phyloP scores from a whole-genome alignment of 306 rosid genomes.

The Sindora glabra region DNA sequence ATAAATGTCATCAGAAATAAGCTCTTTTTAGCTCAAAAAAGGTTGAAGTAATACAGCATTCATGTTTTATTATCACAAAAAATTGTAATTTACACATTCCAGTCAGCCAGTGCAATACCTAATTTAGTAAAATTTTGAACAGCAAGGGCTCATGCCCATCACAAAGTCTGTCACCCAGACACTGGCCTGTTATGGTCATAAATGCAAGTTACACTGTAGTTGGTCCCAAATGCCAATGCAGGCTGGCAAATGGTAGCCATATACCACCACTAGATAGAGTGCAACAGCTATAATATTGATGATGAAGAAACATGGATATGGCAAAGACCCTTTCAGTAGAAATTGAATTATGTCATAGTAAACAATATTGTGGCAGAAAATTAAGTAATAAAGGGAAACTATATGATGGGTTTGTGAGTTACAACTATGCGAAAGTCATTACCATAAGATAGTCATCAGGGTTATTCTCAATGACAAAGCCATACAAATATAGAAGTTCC shows the following conservation, averaged over 20 bases:
- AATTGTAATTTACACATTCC: background rate
- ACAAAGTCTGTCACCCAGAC: no score
- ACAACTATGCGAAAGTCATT: slow-evolving; percentile 22
- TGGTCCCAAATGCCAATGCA: no score
- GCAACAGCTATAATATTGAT: no score
- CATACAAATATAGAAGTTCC: slow-evolving; percentile 93
- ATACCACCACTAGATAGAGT: no score
- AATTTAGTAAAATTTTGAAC: no score
- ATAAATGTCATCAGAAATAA: background rate
- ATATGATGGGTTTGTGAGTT: background rate
- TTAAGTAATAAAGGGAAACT: slow-evolving; percentile 6
- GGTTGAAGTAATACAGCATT: background rate
- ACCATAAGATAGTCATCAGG: slow-evolving; percentile 97
- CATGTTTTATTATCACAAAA: background rate
- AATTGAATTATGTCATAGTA: background rate
- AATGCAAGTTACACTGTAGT: no score
- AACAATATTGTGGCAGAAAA: background rate
- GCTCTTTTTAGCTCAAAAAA: background rate
- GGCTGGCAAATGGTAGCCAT: background rate
- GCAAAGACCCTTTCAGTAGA: background rate
- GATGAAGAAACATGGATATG: background rate
- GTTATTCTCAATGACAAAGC: slow-evolving; percentile 71
- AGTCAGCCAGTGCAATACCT: no score
- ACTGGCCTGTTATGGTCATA: no score
- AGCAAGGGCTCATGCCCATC: no score